A percentile compares a stretch with the other conserved stretches of the same genome.
These are phyloP conservation scores for Dothidotthia symphoricarpi DNA, from an alignment of 2,329 filamentous ascomycete genomes.

Conservation along the genomic window DNA sequence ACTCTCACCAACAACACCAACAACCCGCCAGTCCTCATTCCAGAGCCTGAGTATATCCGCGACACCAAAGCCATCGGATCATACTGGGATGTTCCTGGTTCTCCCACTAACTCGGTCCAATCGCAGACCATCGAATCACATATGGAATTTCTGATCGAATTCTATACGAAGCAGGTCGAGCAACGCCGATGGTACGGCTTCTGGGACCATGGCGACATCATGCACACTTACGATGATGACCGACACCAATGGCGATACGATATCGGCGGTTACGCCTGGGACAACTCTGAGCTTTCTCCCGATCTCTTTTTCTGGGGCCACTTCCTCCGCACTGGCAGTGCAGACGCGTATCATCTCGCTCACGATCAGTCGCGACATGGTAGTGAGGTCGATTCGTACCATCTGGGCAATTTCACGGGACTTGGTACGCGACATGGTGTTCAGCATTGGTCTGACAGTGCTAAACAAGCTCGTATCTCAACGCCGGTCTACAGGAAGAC, in stretches of 20 bases:
- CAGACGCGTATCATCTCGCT: slow-evolving; percentile 59
- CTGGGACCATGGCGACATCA: slow-evolving; percentile 61
- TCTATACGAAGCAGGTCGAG: slow-evolving; percentile 57
- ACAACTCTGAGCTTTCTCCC: slow-evolving; percentile 63
- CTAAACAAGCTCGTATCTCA: slow-evolving; percentile 62
- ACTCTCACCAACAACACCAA: slow-evolving; percentile 49
- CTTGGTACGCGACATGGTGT: slow-evolving; percentile 63
- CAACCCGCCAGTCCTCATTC: slow-evolving; percentile 53
- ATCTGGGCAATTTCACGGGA: slow-evolving; percentile 57
- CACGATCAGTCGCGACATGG: slow-evolving; percentile 60
- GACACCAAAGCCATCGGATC: slow-evolving; percentile 55
- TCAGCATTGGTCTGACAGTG: slow-evolving; percentile 61
- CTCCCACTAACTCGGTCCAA: slow-evolving; percentile 31
- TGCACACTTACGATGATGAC: slow-evolving; percentile 61
- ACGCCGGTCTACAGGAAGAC: slow-evolving; percentile 57
- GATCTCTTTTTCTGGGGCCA: slow-evolving; percentile 64
- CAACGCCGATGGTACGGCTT: slow-evolving; percentile 64
- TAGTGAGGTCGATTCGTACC: slow-evolving; percentile 62
- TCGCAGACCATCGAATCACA: slow-evolving; percentile 49
- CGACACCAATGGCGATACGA: slow-evolving; percentile 64
- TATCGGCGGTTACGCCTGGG: slow-evolving; percentile 63
- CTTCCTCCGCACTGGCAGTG: slow-evolving; percentile 59
- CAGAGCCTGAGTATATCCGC: slow-evolving; percentile 51
- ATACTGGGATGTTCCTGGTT: slow-evolving; percentile 53
- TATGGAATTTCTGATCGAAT: slow-evolving; percentile 57